Base-by-base conservation (phyloP, 345 rosid species). In the Mangifera indica region DNA sequence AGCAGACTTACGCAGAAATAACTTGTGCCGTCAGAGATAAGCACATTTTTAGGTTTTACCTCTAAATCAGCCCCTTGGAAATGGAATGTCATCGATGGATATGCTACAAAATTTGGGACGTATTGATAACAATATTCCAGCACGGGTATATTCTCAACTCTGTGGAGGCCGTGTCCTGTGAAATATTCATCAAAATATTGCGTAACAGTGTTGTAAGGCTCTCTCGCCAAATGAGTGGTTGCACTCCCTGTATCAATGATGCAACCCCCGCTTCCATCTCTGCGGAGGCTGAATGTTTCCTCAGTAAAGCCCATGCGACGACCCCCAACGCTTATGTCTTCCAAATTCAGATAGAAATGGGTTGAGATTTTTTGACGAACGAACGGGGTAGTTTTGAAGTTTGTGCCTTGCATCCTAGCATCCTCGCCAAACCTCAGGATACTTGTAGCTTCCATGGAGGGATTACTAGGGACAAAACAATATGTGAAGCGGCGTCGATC, bases 21-120 rank as follows among this genome's bases (percentile, higher is more conserved):
- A 32, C 37, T 66, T 62, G 3, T 0, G 5, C 20, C 32, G 4
- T 11, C 40, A 5, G 22, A 34, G n/a, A 54, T 25, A 52, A 44
- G 22, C 59, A 62, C 14, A 51, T 71, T 46, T 7, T 12, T 21
- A 10, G 75, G 71, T 5, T 22, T 21, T 0, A 76, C 72, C 20
- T 32, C 29, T n/a, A 44, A 63, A 45, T 76, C 29, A 24, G 63
- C 79, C 11, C 5, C 74, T 22, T n/a, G 22, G 14, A 76, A 71
- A 66, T 76, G 71, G 25, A 45, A 71, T 9, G 72, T 71, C 71
- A 76, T 71, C 1, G 67, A 45, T 29, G 40, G 32, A 45, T 54
- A 63, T 13, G 70, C 74, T 1, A n/a, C 3, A 55, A 76, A 69
- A 10, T 18, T 56, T 14, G 70, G 73, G 7, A 63, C 11, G 14